Evolutionary conservation across 2,329 filamentous ascomycete species (phyloP), one percentile per base, ranked within the genome.

Genomic region (Aspergillus pseudotamarii): DNA sequence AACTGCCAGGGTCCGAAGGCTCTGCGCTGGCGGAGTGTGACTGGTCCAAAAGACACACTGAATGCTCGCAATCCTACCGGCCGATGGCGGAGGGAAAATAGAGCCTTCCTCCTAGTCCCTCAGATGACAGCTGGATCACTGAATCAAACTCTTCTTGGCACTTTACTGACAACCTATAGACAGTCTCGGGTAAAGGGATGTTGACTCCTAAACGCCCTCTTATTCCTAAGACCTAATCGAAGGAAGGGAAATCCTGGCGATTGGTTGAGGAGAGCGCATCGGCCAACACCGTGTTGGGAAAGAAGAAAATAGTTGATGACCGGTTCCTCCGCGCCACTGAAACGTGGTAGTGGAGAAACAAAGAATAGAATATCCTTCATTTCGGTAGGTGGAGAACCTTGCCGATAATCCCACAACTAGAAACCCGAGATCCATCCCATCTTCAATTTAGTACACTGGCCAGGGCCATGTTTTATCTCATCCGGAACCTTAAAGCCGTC

Each of bases 11-110:
- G 43, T 54, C 41, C 51, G 48, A 51, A 38, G 32, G 30, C 34
- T 45, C 60, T 66, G 59, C 30, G 62, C 45, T 66, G 64, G 64
- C 64, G 32, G 34, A 14, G 38, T 60, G 12, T 64, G 64, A 66
- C 62, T 64, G 64, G 64, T 57, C 23, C 43, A 21, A 36, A 43
- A 11, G 26, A 26, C 26, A 11, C 21, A 19, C 48, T 28, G 16
- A 4, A 34, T 34, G 19, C 48, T 54, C 12, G 8, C 46, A 19
- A 19, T 11, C 26, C 5, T 19, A 19, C 50, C 28, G 50, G 50
- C 50, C 30, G 50, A 53, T 3, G 8, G 46, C 46, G 23, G 50
- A 16, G n/a, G 14, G 23, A 48, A 14, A 48, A 16, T 6, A 28
- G 23, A 28, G 23, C 45, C 34, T 36, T 43, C 45, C 21, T 48